These are phyloP conservation scores for Reticulascus tulasneorum DNA, from an alignment of 2,329 filamentous ascomycete species.

Conservation along the genomic window DNA sequence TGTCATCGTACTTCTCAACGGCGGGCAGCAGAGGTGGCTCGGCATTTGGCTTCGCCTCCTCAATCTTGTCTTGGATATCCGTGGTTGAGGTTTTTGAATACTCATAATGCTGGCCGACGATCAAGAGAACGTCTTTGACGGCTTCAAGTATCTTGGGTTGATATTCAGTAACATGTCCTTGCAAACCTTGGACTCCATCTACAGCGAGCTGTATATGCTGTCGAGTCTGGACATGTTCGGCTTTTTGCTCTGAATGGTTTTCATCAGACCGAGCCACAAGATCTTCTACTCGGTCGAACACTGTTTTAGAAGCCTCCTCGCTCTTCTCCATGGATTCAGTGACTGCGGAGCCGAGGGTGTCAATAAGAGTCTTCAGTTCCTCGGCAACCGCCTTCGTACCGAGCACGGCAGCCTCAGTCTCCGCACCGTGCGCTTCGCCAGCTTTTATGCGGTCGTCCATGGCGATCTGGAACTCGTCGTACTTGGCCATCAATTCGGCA, in stretches of 20 bases:
- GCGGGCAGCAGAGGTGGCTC: slow-evolving; percentile 7
- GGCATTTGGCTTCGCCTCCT: slow-evolving; percentile 53
- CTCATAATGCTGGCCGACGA: slow-evolving; percentile 84
- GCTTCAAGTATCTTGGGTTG: slow-evolving; percentile 86
- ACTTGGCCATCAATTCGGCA: slow-evolving; percentile 76
- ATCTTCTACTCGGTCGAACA: slow-evolving; percentile 78
- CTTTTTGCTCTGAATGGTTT: slow-evolving; percentile 66
- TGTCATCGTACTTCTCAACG: slow-evolving; percentile 18
- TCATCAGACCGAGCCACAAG: slow-evolving; percentile 74
- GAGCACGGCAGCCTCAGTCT: slow-evolving; percentile 69
- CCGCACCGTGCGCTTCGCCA: slow-evolving; percentile 67
- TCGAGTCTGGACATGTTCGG: slow-evolving; percentile 77
- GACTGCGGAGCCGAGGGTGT: slow-evolving; percentile 76
- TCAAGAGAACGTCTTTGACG: slow-evolving; percentile 77
- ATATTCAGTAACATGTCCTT: slow-evolving; percentile 74
- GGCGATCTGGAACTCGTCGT: slow-evolving; percentile 75
- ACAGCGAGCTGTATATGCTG: slow-evolving; percentile 75
- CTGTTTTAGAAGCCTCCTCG: slow-evolving; percentile 80
- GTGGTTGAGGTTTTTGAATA: slow-evolving; percentile 68
- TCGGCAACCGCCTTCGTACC: slow-evolving; percentile 78
- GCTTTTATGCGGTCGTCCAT: slow-evolving; percentile 71
- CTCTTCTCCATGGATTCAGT: slow-evolving; percentile 83
- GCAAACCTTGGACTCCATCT: slow-evolving; percentile 68
- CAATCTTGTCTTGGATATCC: slow-evolving; percentile 54
- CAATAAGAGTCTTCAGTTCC: slow-evolving; percentile 80